Evolutionary conservation across 2,329 filamentous ascomycete genomes (phyloP).

Genomic region (Eutypella sp.): DNA sequence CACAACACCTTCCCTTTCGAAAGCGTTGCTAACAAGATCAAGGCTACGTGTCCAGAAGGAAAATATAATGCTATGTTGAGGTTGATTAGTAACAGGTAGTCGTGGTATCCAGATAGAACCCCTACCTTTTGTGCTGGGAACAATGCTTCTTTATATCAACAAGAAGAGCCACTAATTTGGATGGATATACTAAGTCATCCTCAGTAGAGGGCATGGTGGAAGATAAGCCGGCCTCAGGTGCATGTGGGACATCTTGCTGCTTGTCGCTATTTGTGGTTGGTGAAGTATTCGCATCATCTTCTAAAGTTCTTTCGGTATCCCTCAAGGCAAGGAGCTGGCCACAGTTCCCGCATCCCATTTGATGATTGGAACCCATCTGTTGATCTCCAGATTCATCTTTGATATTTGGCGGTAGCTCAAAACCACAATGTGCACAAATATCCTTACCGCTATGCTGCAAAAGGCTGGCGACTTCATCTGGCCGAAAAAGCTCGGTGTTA

Average conservation of each 20-base stretch:
- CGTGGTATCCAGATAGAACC: neutral
- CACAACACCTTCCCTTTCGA: constrained; percentile 15
- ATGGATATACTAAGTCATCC: constrained; percentile 4
- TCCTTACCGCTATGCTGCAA: constrained; percentile 9
- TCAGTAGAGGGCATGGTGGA: neutral
- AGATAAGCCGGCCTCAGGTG: neutral
- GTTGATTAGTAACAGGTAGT: neutral
- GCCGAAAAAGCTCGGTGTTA: constrained; percentile 7
- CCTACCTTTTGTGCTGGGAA: constrained; percentile 18
- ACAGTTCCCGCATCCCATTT: neutral
- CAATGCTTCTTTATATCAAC: constrained; percentile 15
- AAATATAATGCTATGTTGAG: constrained; percentile 25
- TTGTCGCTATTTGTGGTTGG: neutral
- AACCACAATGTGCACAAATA: constrained; percentile 5
- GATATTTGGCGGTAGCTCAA: neutral
- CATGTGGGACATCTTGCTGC: neutral
- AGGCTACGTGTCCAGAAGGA: constrained; percentile 30
- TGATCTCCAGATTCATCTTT: neutral
- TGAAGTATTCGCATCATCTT: neutral
- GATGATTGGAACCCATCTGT: neutral
- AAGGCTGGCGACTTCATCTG: constrained; percentile 6
- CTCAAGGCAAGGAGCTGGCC: neutral
- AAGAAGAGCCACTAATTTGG: constrained; percentile 18
- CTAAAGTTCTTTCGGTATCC: neutral
- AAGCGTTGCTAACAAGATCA: constrained; percentile 20